Percentiles rank a stretch among this genome's conserved stretches.
Conservation (phyloP, 768 basidiomycete genomes). For the Leccinum subtestaceum region DNA sequence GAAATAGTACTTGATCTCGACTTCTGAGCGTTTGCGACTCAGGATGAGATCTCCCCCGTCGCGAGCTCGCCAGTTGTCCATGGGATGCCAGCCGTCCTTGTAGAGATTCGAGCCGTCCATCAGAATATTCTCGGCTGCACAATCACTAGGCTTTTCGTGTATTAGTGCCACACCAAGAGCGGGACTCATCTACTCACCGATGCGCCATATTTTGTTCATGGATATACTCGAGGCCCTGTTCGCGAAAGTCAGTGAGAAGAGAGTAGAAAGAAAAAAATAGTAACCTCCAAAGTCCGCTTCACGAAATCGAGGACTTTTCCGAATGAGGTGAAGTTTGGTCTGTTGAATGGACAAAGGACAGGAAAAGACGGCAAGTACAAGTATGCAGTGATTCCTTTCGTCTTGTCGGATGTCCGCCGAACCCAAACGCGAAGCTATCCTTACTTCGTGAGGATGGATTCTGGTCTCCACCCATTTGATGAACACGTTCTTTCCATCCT, state of each 20-base stretch:
- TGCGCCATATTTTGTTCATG: constrained; percentile 36
- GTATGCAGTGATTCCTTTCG: constrained; percentile 25
- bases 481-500: constrained; percentile 8
- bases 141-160: constrained; percentile 20
- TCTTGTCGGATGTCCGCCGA: not conserved
- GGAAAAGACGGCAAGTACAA: constrained; percentile 20
- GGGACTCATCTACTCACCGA: constrained; percentile 20
- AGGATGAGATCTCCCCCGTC: constrained; percentile 17
- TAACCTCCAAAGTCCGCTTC: constrained; percentile 26
- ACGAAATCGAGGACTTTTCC: constrained; percentile 31
- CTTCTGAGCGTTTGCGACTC: constrained; percentile 25
- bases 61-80: constrained; percentile 2
- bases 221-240: constrained; percentile 35
- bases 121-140: constrained; percentile 27
- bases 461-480: constrained; percentile 10
- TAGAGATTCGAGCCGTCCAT: constrained; percentile 24
- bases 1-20: constrained; percentile 20
- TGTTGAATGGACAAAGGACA: constrained; percentile 22
- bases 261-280: accelerated
- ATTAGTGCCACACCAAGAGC: accelerated
- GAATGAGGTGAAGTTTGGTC: constrained; percentile 23
- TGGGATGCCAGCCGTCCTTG: constrained; percentile 29
- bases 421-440: constrained; percentile 5
- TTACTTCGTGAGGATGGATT: constrained; percentile 2
- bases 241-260: not conserved